Evolutionary conservation across 2,329 filamentous ascomycete genomes (phyloP).

Genomic region (Clonostachys rosea): DNA sequence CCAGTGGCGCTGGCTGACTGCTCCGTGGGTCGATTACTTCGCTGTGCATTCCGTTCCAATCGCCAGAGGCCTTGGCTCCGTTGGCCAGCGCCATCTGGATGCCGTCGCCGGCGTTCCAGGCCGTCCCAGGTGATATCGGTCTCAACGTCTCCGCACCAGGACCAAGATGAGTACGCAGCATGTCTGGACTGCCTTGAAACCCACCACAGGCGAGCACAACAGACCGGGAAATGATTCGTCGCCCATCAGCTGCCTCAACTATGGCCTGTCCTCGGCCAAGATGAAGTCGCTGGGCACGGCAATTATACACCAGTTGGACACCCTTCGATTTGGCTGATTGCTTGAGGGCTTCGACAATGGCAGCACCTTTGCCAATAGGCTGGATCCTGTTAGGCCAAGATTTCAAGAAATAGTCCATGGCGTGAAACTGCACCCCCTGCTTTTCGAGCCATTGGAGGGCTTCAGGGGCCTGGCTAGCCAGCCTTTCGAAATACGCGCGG

Average conservation of each 20-base stretch:
- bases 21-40: constrained; percentile 5
- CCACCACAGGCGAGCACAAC: constrained; percentile 4
- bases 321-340: constrained; percentile 5
- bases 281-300: constrained; percentile 5
- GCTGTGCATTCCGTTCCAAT: constrained; percentile 5
- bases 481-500: constrained; percentile 5
- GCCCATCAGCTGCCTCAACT: constrained; percentile 5
- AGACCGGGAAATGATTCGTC: constrained; percentile 5
- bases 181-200: constrained; percentile 5
- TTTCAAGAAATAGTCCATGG: constrained; percentile 6
- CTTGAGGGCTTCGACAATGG: constrained; percentile 5
- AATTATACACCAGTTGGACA: constrained; percentile 6
- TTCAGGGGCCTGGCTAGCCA: constrained; percentile 5
- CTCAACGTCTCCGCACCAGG: constrained; percentile 5
- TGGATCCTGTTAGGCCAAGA: constrained; percentile 5
- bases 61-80: constrained; percentile 5
- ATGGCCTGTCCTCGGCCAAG: constrained; percentile 5
- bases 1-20: constrained; percentile 5
- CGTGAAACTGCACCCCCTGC: constrained; percentile 5
- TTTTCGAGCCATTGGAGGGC: constrained; percentile 5
- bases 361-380: constrained; percentile 5
- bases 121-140: constrained; percentile 5
- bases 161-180: constrained; percentile 5
- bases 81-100: constrained; percentile 5
- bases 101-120: constrained; percentile 5